Conservation (phyloP, 768 basidiomycete genomes). For the Suillus subluteus region DNA sequence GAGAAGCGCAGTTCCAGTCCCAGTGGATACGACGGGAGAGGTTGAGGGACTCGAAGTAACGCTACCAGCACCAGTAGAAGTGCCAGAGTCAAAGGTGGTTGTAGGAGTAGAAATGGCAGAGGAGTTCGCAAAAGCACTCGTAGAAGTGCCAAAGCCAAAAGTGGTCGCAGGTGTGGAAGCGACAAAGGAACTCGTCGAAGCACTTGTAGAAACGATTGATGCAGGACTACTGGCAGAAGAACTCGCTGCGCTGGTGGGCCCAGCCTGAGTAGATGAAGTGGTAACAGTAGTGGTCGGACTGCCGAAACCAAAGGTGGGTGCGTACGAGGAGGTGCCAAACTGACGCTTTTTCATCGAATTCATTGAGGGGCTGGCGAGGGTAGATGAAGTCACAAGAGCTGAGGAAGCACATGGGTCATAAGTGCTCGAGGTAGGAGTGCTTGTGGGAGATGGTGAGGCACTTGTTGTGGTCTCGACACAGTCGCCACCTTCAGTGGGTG, state of each 20-base stretch:
- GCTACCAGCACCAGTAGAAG: neutral
- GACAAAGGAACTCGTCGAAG: neutral
- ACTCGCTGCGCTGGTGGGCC: neutral
- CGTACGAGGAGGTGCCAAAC: conserved; percentile 7
- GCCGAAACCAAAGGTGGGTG: conserved; percentile 14
- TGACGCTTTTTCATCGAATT: conserved; percentile 13
- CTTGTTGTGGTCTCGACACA: conserved; percentile 5
- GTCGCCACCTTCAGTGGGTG: conserved; percentile 6
- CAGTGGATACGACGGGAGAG: neutral
- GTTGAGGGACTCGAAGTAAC: neutral
- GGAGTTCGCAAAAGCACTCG: no score
- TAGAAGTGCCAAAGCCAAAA: neutral
- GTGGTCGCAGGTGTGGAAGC: neutral
- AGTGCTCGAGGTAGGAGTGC: neutral
- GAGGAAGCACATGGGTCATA: neutral
- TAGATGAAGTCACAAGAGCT: neutral
- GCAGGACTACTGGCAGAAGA: neutral
- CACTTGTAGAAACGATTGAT: neutral
- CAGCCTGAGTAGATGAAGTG: neutral
- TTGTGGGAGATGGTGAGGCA: neutral
- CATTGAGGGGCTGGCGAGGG: conserved; percentile 6
- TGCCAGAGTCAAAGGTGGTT: neutral
- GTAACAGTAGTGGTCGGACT: conserved; percentile 14
- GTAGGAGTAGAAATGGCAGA: no score
- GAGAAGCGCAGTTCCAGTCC: neutral